These are phyloP conservation scores for Scheffersomyces lignicola DNA, from an alignment of 1,139 yeast species.

Conservation along the genomic window DNA sequence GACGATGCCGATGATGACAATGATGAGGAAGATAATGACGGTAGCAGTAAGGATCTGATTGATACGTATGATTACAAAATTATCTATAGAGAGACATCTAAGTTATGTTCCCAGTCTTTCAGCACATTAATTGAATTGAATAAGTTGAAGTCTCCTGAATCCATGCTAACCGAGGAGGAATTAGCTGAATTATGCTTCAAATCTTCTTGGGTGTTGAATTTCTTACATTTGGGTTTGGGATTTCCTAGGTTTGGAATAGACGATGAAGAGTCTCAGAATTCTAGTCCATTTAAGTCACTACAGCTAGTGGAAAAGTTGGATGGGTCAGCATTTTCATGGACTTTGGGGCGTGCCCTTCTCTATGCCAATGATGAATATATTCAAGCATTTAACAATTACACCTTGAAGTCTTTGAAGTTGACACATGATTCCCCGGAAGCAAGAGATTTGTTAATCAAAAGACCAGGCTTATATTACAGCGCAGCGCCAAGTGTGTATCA, in stretches of 20 bases:
- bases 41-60: constrained; percentile 9
- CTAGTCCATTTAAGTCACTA: constrained; percentile 45
- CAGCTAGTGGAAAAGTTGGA: constrained; percentile 62
- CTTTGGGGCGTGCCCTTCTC: constrained; percentile 74
- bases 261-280: constrained; percentile 21
- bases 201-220: constrained; percentile 69
- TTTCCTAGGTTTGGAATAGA: constrained; percentile 61
- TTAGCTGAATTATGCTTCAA: constrained; percentile 60
- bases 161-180: constrained; percentile 37
- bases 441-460: constrained; percentile 19
- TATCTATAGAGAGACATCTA: constrained; percentile 45
- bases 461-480: constrained; percentile 51
- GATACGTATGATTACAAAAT: constrained; percentile 34
- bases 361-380: constrained; percentile 53
- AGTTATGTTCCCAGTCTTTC: constrained; percentile 45
- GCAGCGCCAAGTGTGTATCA: constrained; percentile 48
- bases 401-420: constrained; percentile 18
- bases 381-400: constrained; percentile 36
- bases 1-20: constrained; percentile 9
- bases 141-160: constrained; percentile 23
- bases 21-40: constrained; percentile 10
- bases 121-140: constrained; percentile 43
- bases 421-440: constrained; percentile 19
- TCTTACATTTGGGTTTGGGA: constrained; percentile 72
- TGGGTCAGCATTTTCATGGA: constrained; percentile 77